A percentile compares a stretch with the other conserved stretches of the same genome.
phyloP scores from a whole-genome alignment of 768 basidiomycete species.

The Tylopilus cervinicoccineus region DNA sequence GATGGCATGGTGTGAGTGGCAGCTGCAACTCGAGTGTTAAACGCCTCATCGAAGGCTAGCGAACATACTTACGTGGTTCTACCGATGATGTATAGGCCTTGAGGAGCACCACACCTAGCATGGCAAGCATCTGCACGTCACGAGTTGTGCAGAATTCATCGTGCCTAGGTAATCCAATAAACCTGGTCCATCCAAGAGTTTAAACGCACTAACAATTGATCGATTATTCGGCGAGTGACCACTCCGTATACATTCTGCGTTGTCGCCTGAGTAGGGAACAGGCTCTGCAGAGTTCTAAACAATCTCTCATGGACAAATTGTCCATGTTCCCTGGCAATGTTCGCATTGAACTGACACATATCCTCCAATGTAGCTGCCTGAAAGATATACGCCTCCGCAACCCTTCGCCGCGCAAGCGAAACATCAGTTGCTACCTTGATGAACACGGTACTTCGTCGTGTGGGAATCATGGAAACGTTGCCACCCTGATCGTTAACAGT shows the following conservation, averaged over 20 bases:
- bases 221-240: constrained; percentile 37
- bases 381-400: constrained; percentile 63
- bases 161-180: constrained; percentile 33
- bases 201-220: constrained; percentile 44
- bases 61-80: constrained; percentile 14
- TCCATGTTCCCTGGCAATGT: constrained; percentile 52
- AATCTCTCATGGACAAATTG: constrained; percentile 69
- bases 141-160: constrained; percentile 42
- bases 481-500: constrained; percentile 10
- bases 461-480: constrained; percentile 28
- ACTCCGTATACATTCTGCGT: constrained; percentile 24
- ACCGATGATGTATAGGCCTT: constrained; percentile 33
- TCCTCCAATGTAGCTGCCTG: constrained; percentile 37
- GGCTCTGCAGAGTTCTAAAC: constrained; percentile 51
- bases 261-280: constrained; percentile 36
- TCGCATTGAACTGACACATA: constrained; percentile 58
- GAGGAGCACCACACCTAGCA: constrained; percentile 66
- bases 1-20: constrained; percentile 14
- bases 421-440: constrained; percentile 50
- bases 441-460: constrained; percentile 55
- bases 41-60: background rate
- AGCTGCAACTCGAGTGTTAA: background rate
- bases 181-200: background rate
- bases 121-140: constrained; percentile 80
- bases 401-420: constrained; percentile 44